phyloP scores from a whole-genome alignment of 2,329 filamentous ascomycete species.

The Lachnellula cervina region DNA sequence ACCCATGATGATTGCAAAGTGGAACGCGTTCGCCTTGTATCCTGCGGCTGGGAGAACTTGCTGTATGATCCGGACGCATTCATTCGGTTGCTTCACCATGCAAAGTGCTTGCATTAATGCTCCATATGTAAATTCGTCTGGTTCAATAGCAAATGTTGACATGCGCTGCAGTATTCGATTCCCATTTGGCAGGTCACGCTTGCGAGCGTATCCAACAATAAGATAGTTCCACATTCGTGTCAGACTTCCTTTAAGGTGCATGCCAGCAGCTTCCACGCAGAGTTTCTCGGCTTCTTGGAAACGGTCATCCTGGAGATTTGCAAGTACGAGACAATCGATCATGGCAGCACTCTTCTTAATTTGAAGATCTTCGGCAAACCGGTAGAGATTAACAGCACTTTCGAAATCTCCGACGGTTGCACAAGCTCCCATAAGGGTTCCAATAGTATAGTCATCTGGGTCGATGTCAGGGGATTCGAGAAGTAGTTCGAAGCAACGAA shows the following conservation, averaged over 20 bases:
- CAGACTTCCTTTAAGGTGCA: slow-evolving; percentile 45
- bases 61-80: slow-evolving; percentile 49
- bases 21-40: slow-evolving; percentile 41
- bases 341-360: slow-evolving; percentile 53
- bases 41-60: slow-evolving; percentile 45
- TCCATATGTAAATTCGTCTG: slow-evolving; percentile 54
- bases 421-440: slow-evolving; percentile 68
- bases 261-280: slow-evolving; percentile 50
- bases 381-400: slow-evolving; percentile 60
- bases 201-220: slow-evolving; percentile 62
- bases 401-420: slow-evolving; percentile 69
- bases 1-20: slow-evolving; percentile 49
- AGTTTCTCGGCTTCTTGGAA: slow-evolving; percentile 53
- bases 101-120: slow-evolving; percentile 56
- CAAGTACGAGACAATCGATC: slow-evolving; percentile 61
- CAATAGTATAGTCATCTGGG: slow-evolving; percentile 63
- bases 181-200: slow-evolving; percentile 52
- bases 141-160: slow-evolving; percentile 43
- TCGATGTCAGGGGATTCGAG: slow-evolving; percentile 37
- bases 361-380: slow-evolving; percentile 50
- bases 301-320: slow-evolving; percentile 55
- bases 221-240: slow-evolving; percentile 76
- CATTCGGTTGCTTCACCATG: slow-evolving; percentile 46
- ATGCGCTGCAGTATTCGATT: slow-evolving; percentile 52
- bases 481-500: slow-evolving; percentile 60